phyloP scores from a whole-genome alignment of 2,329 filamentous ascomycete genomes.

The Aspergillus clavatus region DNA sequence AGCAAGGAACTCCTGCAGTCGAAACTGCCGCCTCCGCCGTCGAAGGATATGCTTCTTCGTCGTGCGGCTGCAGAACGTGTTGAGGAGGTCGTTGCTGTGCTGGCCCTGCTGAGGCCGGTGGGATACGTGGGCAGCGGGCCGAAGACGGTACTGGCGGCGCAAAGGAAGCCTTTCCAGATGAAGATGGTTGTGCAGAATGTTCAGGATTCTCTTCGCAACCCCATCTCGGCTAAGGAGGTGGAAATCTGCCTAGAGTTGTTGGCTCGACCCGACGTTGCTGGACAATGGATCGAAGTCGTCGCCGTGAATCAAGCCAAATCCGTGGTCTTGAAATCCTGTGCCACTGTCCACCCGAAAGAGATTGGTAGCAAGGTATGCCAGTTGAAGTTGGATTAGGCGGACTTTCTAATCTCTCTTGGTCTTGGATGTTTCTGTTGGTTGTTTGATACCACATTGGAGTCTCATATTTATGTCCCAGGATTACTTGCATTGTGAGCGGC shows the following conservation, averaged over 20 bases:
- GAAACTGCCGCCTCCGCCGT: conserved; percentile 42
- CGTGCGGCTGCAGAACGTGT: conserved; percentile 63
- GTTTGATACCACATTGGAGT: conserved; percentile 9
- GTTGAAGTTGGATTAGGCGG: conserved; percentile 26
- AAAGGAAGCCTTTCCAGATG: conserved; percentile 63
- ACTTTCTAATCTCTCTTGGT: conserved; percentile 5
- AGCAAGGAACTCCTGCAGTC: conserved; percentile 57
- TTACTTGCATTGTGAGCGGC: conserved; percentile 15
- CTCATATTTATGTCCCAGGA: conserved; percentile 22
- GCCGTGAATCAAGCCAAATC: conserved; percentile 43
- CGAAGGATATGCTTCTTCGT: conserved; percentile 55
- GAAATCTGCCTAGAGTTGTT: conserved; percentile 46
- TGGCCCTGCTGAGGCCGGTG: conserved; percentile 56
- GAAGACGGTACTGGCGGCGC: conserved; percentile 31
- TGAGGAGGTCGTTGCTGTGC: conserved; percentile 62
- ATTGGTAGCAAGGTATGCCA: conserved; percentile 30
- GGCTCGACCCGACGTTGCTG: conserved; percentile 43
- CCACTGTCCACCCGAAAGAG: conserved; percentile 33
- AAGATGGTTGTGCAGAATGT: conserved; percentile 59
- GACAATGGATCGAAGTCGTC: conserved; percentile 47
- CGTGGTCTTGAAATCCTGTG: conserved; percentile 43
- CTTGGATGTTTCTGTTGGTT: conserved; percentile 11
- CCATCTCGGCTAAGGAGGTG: conserved; percentile 47
- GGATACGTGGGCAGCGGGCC: conserved; percentile 29
- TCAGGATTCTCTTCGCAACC: conserved; percentile 58